Evolutionary conservation across 495 filamentous ascomycete genomes (phyloP).

Genomic region (Hyphodiscus hymeniophilus): DNA sequence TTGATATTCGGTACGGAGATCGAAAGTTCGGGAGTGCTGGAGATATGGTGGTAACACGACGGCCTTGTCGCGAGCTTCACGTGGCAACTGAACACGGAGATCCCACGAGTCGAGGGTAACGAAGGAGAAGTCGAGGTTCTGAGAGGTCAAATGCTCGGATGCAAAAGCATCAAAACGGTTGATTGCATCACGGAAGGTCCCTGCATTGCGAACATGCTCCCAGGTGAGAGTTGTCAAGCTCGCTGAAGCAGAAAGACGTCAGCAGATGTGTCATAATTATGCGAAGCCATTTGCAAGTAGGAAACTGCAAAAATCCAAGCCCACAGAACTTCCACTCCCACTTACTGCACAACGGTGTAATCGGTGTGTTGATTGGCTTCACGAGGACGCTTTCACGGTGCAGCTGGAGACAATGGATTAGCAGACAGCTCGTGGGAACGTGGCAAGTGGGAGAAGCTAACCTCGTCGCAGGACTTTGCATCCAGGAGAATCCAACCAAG

Average conservation of each 20-base stretch:
- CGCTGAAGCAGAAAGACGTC: conserved; percentile 34
- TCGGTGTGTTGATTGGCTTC: conserved; percentile 96
- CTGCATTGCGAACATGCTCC: conserved; percentile 96
- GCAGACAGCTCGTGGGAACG: background rate
- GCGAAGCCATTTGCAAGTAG: background rate
- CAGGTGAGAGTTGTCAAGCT: conserved; percentile 96
- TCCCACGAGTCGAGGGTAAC: conserved; percentile 98
- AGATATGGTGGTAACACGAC: conserved; percentile 94
- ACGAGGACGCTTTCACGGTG: conserved; percentile 93
- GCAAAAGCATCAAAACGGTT: conserved; percentile 90
- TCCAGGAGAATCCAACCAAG: conserved; percentile 96
- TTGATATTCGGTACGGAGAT: conserved; percentile 94
- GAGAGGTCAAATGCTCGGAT: conserved; percentile 72
- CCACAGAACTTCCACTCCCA: conserved; percentile 19
- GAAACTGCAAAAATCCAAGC: background rate
- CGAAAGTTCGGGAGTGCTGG: conserved; percentile 94
- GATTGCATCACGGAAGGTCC: conserved; percentile 93
- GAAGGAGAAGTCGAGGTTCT: conserved; percentile 92
- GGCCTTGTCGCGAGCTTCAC: conserved; percentile 95
- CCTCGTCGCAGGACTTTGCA: conserved; percentile 85
- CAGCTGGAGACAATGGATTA: conserved; percentile 46
- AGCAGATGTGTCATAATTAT: conserved; percentile 3
- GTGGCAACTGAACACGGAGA: conserved; percentile 91
- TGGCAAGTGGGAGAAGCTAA: conserved; percentile 28
- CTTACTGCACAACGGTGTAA: conserved; percentile 98